A percentile compares a stretch with the other conserved stretches of the same genome.
These are phyloP conservation scores for Epithemia pelagica DNA, from an alignment of 108 stramenopile genomes.

Conservation along the genomic window DNA sequence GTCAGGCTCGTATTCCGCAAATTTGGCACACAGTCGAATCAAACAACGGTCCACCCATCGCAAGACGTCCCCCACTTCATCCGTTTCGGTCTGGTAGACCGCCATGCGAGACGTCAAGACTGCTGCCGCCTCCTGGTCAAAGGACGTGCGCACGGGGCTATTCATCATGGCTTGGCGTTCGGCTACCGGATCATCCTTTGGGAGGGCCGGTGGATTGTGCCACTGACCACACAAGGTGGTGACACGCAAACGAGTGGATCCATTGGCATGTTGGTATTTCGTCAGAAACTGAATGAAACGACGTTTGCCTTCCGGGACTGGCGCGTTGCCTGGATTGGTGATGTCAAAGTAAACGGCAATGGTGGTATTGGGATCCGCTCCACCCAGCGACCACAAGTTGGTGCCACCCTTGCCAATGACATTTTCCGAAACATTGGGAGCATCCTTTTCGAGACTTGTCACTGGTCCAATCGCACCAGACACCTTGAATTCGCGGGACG, in stretches of 20 bases:
- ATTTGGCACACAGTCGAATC: slow-evolving; percentile 96
- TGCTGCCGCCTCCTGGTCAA: slow-evolving; percentile 99
- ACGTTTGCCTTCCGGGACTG: slow-evolving; percentile 77
- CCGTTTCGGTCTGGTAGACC: slow-evolving; percentile 87
- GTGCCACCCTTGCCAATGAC: slow-evolving; percentile 98
- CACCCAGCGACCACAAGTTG: slow-evolving; percentile 95
- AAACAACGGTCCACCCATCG: slow-evolving; percentile 98
- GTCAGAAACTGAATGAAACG: slow-evolving; percentile 96
- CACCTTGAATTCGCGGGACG: slow-evolving; percentile 92
- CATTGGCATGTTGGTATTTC: slow-evolving; percentile 94
- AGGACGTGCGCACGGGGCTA: slow-evolving; percentile 74
- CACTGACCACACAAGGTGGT: slow-evolving; percentile 95
- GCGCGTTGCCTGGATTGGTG: slow-evolving; percentile 75
- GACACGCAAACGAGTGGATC: slow-evolving; percentile 84
- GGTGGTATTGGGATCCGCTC: slow-evolving; percentile 92
- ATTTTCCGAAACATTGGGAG: slow-evolving; percentile 87
- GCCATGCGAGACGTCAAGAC: slow-evolving; percentile 95
- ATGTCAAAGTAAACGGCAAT: slow-evolving; percentile 98
- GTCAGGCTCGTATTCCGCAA: slow-evolving; percentile 95
- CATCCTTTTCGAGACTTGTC: slow-evolving; percentile 82
- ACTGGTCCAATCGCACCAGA: slow-evolving; percentile 83
- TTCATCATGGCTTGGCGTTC: slow-evolving; percentile 37
- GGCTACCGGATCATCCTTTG: slow-evolving; percentile 31
- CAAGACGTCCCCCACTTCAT: slow-evolving; percentile 95
- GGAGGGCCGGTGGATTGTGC: slow-evolving; percentile 72